phyloP scores from a whole-genome alignment of 2,329 filamentous ascomycete genomes.

The Fusarium tuaranense region DNA sequence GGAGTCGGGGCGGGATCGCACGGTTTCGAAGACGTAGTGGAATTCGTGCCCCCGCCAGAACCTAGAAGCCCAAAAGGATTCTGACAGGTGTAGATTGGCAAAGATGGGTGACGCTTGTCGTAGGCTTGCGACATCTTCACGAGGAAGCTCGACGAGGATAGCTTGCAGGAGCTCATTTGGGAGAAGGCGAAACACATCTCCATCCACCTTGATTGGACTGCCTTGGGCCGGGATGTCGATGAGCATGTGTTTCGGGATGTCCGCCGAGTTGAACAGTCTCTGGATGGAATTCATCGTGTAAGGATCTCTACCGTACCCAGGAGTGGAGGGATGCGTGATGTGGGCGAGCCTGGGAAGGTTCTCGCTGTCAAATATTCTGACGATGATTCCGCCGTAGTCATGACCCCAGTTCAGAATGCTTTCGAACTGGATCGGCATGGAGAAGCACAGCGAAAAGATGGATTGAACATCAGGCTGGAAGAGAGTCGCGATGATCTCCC shows the following conservation, averaged over 20 bases:
- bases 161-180: conserved; percentile 15
- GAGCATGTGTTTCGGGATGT: neutral
- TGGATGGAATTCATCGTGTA: neutral
- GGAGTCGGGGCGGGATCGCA: conserved; percentile 4
- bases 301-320: neutral
- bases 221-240: neutral
- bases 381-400: conserved; percentile 1
- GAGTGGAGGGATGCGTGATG: neutral
- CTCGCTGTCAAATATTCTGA: neutral
- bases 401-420: conserved; percentile 20
- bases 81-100: conserved; percentile 2
- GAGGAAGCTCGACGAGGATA: conserved; percentile 6
- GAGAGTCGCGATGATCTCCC: conserved; percentile 6
- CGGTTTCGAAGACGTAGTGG: conserved; percentile 17
- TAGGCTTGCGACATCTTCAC: neutral
- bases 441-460: conserved; percentile 13
- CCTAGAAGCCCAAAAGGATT: conserved; percentile 25
- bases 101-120: conserved; percentile 6
- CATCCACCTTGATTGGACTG: neutral
- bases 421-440: neutral
- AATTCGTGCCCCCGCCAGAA: conserved; percentile 23
- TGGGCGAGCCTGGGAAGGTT: neutral
- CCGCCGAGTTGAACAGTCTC: neutral
- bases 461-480: neutral
- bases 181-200: conserved; percentile 6